Evolutionary conservation across 495 filamentous ascomycete species (phyloP).

Genomic region (Poronia punctata): DNA sequence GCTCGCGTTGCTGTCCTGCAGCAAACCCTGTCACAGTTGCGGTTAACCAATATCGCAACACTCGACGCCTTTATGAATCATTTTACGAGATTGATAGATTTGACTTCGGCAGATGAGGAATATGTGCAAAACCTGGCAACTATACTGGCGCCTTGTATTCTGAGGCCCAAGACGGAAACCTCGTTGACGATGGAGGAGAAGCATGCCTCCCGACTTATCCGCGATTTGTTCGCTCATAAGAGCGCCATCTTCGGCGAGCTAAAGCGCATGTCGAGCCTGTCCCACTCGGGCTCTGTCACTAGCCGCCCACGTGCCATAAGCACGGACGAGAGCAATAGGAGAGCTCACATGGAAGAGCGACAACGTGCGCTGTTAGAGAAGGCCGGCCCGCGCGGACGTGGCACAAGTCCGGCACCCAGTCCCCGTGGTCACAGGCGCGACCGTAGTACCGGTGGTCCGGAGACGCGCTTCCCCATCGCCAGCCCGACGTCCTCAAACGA

Average conservation of each 20-base stretch:
- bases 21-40: constrained; percentile 88
- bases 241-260: constrained; percentile 92
- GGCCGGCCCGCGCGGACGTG: constrained; percentile 55
- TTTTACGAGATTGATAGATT: constrained; percentile 92
- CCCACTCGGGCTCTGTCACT: constrained; percentile 44
- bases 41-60: constrained; percentile 95
- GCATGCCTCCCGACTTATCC: constrained; percentile 83
- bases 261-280: constrained; percentile 75
- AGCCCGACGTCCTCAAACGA: constrained; percentile 49
- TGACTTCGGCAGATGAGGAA: constrained; percentile 89
- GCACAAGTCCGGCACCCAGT: constrained; percentile 65
- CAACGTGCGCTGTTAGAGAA: constrained; percentile 72
- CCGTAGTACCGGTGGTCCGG: constrained; percentile 69
- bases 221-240: constrained; percentile 90
- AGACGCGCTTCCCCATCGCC: constrained; percentile 82
- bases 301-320: constrained; percentile 80
- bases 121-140: constrained; percentile 73
- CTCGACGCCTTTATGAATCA: constrained; percentile 97
- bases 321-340: constrained; percentile 93
- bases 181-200: constrained; percentile 93
- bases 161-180: constrained; percentile 78
- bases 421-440: constrained; percentile 59
- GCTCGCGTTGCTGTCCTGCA: constrained; percentile 87
- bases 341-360: constrained; percentile 86
- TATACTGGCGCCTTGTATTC: constrained; percentile 74